Evolutionary conservation across 1,139 yeast species (phyloP), one percentile per base, ranked within the genome.

Genomic region (Debaryomyces sp.): DNA sequence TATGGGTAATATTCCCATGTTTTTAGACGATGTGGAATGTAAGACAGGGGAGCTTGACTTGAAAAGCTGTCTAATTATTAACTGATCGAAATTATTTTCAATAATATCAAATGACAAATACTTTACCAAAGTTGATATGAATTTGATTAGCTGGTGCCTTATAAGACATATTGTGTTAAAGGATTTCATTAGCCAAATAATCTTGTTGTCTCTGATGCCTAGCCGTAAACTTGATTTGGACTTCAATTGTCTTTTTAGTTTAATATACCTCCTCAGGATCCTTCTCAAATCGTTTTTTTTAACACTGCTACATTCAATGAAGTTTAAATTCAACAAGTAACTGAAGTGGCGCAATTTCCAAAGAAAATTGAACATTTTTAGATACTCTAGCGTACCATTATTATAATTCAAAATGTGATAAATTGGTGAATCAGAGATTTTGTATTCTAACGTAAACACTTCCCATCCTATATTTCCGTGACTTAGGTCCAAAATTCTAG

Each of bases 391-490:
- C 42, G 68, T 68, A 13, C 64, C 62, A 12, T 66, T 60, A 24
- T 74, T 71, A 26, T 74, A 70, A 50, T 74, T 68, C 37, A 81
- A 52, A 2, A 82, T 62, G 10, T 69, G 54, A 34, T 71, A 65
- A 18, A 87, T 75, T 17, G 82, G 92, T 61, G 80, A 66, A 43
- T 81, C 87, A 13, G 67, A 67, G 5, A 90, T 72, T 45, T 84
- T 77, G 63, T 89, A 94, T 61, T 91, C 97, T 43, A 94, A 71
- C 0, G 97, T 90, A 64, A 94, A 92, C 4, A 89, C 91, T 61
- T 92, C 96, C 98, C 98, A 94, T 0, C 91, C 92, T 44, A 72
- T 79, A 23, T 77, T 83, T 0, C 95, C 95, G 56, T 85, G 63
- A 23, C 64, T 60, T 35, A 85, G 70, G 51, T 84, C 92, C 44